Evolutionary conservation across 331 rosid genomes (phyloP).

Genomic region (Acacia pycnantha): DNA sequence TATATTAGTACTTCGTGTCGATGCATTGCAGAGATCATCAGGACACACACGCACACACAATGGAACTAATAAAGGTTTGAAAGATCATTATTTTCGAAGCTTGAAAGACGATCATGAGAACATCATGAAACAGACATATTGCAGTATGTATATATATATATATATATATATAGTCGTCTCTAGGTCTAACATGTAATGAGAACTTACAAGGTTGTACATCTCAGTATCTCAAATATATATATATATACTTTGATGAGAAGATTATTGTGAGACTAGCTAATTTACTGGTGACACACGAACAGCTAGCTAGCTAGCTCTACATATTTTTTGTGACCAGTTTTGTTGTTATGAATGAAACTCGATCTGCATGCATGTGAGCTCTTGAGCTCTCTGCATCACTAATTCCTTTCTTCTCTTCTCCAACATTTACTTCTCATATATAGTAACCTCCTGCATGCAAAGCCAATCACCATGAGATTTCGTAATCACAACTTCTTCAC

Average conservation of each 20-base stretch:
- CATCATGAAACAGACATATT: background rate
- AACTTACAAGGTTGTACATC: slow-evolving; percentile 18
- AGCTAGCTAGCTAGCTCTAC: background rate
- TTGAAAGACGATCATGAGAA: background rate
- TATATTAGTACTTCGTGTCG: too few relatives aligned
- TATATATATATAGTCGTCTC: background rate
- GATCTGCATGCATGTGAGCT: background rate
- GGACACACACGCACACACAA: background rate
- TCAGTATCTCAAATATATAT: slow-evolving; percentile 11
- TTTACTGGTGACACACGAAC: background rate
- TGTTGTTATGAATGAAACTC: background rate
- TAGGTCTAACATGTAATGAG: slow-evolving; percentile 17
- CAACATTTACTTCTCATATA: background rate
- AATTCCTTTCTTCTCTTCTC: background rate
- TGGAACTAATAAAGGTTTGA: background rate
- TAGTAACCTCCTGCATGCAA: slow-evolving; percentile 22
- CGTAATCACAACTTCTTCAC: background rate
- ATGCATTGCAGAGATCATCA: too few relatives aligned
- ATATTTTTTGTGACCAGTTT: slow-evolving; percentile 12
- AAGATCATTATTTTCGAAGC: slow-evolving; percentile 11
- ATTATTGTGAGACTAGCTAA: slow-evolving; percentile 14
- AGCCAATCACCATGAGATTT: background rate
- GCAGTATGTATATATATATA: background rate
- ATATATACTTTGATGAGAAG: slow-evolving; percentile 2
- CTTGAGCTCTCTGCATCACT: background rate